These are phyloP conservation scores for Alternaria sp. DNA, from an alignment of 2,329 filamentous ascomycete species.

Conservation along the genomic window DNA sequence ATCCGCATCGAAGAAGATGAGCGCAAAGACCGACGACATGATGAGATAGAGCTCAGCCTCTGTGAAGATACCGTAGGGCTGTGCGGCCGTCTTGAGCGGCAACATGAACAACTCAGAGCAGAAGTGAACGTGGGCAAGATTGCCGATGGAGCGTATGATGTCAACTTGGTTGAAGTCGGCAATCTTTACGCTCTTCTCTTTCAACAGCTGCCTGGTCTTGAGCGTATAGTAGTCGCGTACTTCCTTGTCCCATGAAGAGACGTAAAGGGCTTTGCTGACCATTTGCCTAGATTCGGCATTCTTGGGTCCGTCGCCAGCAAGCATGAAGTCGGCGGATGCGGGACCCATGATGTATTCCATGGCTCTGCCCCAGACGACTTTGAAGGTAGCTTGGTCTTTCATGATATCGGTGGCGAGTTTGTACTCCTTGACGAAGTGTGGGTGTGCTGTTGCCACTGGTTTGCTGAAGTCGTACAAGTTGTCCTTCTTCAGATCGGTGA, in stretches of 20 bases:
- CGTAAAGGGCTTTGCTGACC: conserved; percentile 63
- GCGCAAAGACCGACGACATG: conserved; percentile 60
- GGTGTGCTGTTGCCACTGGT: conserved; percentile 58
- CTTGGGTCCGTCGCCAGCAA: conserved; percentile 49
- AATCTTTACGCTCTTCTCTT: conserved; percentile 69
- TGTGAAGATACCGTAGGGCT: conserved; percentile 59
- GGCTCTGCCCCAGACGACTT: conserved; percentile 67
- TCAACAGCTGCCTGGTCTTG: conserved; percentile 67
- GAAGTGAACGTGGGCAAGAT: conserved; percentile 62
- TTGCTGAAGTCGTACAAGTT: conserved; percentile 73
- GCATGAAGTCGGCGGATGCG: conserved; percentile 62
- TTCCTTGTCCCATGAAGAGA: conserved; percentile 66
- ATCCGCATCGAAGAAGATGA: conserved; percentile 63
- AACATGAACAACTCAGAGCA: conserved; percentile 61
- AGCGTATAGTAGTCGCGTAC: conserved; percentile 72
- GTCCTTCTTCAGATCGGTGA: conserved; percentile 70
- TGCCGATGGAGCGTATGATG: conserved; percentile 66
- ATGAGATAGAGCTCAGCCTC: conserved; percentile 62
- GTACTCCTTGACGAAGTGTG: conserved; percentile 64
- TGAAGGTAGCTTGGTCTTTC: conserved; percentile 66
- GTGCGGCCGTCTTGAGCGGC: conserved; percentile 61
- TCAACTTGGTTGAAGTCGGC: conserved; percentile 71
- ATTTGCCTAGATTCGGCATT: conserved; percentile 39
- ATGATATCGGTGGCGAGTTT: conserved; percentile 69
- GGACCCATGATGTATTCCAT: conserved; percentile 68